Evolutionary conservation across 257 asterid species (phyloP).

Genomic region (Capsicum pubescens): DNA sequence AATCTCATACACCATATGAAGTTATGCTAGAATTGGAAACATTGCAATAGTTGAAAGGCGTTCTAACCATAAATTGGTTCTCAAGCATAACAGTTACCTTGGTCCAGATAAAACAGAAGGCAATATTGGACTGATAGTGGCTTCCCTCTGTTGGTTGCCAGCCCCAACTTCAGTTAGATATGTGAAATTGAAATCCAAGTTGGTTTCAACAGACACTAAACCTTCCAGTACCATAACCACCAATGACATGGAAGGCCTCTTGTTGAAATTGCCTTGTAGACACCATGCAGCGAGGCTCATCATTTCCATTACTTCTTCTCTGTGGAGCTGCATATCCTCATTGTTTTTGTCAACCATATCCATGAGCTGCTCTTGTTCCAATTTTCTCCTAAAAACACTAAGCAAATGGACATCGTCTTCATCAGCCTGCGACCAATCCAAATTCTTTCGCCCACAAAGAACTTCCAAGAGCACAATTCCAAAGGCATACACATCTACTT

Average conservation of each 20-base stretch:
- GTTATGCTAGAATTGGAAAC: not conserved
- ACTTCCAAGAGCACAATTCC: constrained; percentile 14
- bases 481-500: constrained; percentile 34
- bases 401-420: constrained; percentile 20
- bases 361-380: not conserved
- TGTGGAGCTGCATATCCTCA: not conserved
- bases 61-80: not conserved
- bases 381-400: not conserved
- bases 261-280: constrained; percentile 32
- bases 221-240: constrained; percentile 32
- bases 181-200: not conserved
- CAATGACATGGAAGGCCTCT: constrained; percentile 41
- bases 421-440: constrained; percentile 31
- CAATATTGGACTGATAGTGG: not conserved
- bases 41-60: not conserved
- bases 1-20: not conserved
- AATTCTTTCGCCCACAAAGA: constrained; percentile 34
- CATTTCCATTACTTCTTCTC: not conserved
- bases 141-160: constrained; percentile 20
- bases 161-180: not conserved
- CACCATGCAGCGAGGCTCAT: constrained; percentile 34
- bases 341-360: constrained; percentile 11
- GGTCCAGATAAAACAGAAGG: constrained; percentile 40
- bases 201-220: not conserved
- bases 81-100: not conserved